Percentiles rank a stretch among this genome's conserved stretches.
phyloP scores from a whole-genome alignment of 306 rosid genomes.

The Quercus engelmannii region DNA sequence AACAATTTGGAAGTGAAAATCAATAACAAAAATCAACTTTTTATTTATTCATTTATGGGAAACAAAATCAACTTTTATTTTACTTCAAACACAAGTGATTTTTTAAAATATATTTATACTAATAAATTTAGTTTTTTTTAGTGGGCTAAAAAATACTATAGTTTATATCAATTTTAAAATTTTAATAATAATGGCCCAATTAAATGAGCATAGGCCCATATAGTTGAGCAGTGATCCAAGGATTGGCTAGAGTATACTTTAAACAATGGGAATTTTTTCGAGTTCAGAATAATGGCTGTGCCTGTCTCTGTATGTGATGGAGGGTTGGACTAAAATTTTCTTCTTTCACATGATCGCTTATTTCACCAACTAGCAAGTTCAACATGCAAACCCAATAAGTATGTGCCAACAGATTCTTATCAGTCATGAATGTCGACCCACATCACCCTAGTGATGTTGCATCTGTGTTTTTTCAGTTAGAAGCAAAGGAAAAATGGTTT shows the following conservation, averaged over 20 bases:
- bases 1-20: no score
- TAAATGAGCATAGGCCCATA: no score
- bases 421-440: conserved; percentile 14
- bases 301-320: conserved; percentile 32
- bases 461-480: not conserved
- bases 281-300: conserved; percentile 18
- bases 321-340: conserved; percentile 24
- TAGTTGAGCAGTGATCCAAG: not conserved
- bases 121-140: no score
- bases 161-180: no score
- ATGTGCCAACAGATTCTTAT: conserved; percentile 24
- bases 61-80: no score
- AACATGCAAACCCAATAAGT: conserved; percentile 6
- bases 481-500: not conserved
- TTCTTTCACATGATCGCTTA: conserved; percentile 23
- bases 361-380: not conserved
- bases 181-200: no score
- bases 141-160: no score
- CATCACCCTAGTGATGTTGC: not conserved
- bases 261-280: conserved; percentile 18
- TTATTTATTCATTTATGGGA: no score
- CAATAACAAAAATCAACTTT: no score
- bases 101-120: no score
- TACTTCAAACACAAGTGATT: no score
- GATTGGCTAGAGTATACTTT: no score